Percentiles rank a stretch among this genome's conserved stretches.
Evolutionary conservation across 257 asterid genomes (phyloP).

Genomic region (Thymus mandschuricus): DNA sequence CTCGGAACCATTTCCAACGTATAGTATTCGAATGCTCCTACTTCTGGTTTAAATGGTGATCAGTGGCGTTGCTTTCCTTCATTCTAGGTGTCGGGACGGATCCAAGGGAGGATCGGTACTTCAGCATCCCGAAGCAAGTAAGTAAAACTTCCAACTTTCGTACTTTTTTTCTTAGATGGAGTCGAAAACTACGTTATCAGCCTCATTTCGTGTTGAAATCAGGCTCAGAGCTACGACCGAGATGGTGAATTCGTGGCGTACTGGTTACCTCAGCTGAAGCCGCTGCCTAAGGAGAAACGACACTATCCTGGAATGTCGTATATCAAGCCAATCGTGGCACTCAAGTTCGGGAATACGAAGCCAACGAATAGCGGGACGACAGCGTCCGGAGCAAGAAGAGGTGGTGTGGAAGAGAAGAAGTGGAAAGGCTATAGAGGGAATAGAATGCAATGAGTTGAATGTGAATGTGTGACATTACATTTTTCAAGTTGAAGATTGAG

Average conservation of each 20-base stretch:
- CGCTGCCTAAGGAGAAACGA: constrained; percentile 73
- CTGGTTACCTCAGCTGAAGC: constrained; percentile 74
- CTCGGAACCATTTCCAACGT: neutral
- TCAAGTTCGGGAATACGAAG: constrained; percentile 62
- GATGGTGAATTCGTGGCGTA: constrained; percentile 83
- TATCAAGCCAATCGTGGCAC: constrained; percentile 68
- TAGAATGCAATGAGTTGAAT: constrained; percentile 19
- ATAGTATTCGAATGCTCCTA: too few species aligned
- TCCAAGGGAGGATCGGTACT: constrained; percentile 95
- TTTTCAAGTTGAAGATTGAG: neutral
- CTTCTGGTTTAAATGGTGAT: neutral
- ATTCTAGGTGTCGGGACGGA: constrained; percentile 86
- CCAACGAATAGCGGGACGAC: constrained; percentile 35
- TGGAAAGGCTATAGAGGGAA: constrained; percentile 38
- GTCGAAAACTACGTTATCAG: neutral
- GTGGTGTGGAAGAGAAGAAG: constrained; percentile 37
- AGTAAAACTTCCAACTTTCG: constrained; percentile 18
- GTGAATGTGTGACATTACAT: neutral
- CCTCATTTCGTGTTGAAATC: neutral
- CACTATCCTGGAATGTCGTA: constrained; percentile 69
- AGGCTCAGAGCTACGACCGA: constrained; percentile 92
- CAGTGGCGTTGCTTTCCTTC: constrained; percentile 10
- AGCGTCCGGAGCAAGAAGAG: constrained; percentile 41
- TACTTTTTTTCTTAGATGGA: neutral
- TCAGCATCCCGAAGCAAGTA: constrained; percentile 97